Evolutionary conservation across 2,329 filamentous ascomycete species (phyloP), one percentile per base, ranked within the genome.

Genomic region (Paracamarosporium sp.): DNA sequence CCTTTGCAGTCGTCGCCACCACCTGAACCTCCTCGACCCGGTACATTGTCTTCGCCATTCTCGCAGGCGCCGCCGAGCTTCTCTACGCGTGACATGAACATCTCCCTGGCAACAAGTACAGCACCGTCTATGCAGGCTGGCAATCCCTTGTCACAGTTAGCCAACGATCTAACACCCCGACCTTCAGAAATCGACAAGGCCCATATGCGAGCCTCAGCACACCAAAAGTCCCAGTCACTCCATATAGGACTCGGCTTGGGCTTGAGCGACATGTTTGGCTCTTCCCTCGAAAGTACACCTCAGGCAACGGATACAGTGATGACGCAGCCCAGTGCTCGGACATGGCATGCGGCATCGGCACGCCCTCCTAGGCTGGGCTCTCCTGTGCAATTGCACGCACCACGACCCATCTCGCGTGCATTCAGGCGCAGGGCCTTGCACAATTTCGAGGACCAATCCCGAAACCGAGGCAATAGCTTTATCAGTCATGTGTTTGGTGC

Each of bases 371-470:
- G 71, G 15, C 68, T 83, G 12, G 80, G 78, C 35, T 85, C 86
- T 3, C 85, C 86, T 15, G 80, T 86, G 41, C 82, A 84, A 58
- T 75, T 87, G 57, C 82, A 86, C 55, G 76, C 81, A 8, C 81
- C 81, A 8, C 76, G 78, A 20, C 80, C 84, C 4, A 79, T 82
- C 28, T 79, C 82, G 8, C 82, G 82, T 46, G 79, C 81, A 2
- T 80, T 85, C 65, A 86, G 88, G 70, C 83, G 86, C 56, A 83
- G 86, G 54, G 85, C 86, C 58, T 79, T 83, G 38, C 80, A 82
- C 56, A 82, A 82, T 57, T 73, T 85, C 43, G 82, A 86, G 56
- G 82, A 86, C 25, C 68, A 69, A 50, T 62, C 63, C n/a, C 67
- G 72, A 8, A 71, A 65, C 40, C 70, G 73, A 35, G 70, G 71